Conservation (phyloP, 2,329 filamentous ascomycete genomes). For the Pseudogymnoascus sp. region DNA sequence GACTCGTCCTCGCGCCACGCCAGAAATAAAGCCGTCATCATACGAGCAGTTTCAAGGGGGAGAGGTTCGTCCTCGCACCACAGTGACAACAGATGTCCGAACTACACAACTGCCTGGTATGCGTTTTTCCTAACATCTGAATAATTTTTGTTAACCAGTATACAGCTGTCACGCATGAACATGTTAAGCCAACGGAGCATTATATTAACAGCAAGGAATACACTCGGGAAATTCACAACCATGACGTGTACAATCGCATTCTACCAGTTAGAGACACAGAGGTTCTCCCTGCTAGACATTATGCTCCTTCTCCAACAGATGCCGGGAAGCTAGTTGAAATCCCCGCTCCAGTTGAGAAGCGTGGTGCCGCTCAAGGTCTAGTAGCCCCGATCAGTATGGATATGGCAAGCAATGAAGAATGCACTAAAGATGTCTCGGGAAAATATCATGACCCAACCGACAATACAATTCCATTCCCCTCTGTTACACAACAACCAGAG, state of each 20-base stretch:
- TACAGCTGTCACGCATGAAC: conserved; percentile 43
- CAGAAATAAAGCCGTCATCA: no score
- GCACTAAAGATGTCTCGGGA: not conserved
- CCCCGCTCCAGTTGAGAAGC: conserved; percentile 27
- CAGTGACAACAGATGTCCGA: not conserved
- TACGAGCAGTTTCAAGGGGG: not conserved
- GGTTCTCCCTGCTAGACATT: conserved; percentile 45
- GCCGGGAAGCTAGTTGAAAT: conserved; percentile 37
- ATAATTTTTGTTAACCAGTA: not conserved
- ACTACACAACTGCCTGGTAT: not conserved
- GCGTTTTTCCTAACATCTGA: not conserved
- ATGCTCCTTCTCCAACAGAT: conserved; percentile 29
- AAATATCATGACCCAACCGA: not conserved
- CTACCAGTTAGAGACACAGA: conserved; percentile 47
- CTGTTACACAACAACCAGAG: not conserved
- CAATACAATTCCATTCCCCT: not conserved
- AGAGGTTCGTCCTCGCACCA: not conserved
- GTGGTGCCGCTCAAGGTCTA: not conserved
- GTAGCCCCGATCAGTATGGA: not conserved
- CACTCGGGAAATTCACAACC: conserved; percentile 45
- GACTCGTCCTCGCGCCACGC: not conserved
- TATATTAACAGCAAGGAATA: conserved; percentile 41
- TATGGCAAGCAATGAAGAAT: not conserved
- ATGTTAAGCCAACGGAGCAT: conserved; percentile 36
- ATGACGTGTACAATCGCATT: conserved; percentile 44